Conservation (phyloP, 192 early-diverging fungal species). For the Pilobolus umbonatus region DNA sequence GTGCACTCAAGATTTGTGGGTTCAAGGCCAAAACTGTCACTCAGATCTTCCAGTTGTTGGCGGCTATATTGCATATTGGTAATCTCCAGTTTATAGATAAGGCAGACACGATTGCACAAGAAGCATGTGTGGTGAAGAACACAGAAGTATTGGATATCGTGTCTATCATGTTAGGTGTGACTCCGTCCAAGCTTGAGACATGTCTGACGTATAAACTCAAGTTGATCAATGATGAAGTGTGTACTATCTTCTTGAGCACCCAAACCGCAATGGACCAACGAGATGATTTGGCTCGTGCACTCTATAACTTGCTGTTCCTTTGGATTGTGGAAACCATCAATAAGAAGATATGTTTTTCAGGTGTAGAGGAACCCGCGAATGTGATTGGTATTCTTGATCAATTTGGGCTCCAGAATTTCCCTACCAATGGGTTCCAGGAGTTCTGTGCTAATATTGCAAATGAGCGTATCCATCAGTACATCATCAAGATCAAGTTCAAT, state of each 20-base stretch:
- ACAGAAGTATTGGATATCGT: constrained; percentile 52
- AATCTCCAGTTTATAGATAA: constrained; percentile 75
- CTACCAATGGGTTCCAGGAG: constrained; percentile 44
- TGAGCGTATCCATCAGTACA: constrained; percentile 31
- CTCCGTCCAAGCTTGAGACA: constrained; percentile 51
- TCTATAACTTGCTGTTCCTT: constrained; percentile 70
- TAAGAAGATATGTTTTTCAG: constrained; percentile 42
- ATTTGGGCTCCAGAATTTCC: constrained; percentile 50
- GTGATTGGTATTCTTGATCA: constrained; percentile 69
- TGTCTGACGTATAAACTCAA: constrained; percentile 65
- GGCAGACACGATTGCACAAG: constrained; percentile 51
- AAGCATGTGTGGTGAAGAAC: constrained; percentile 66
- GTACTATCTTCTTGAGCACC: constrained; percentile 66
- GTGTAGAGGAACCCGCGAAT: constrained; percentile 31
- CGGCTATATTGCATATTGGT: constrained; percentile 87
- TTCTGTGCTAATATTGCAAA: constrained; percentile 49
- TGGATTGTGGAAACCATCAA: constrained; percentile 82
- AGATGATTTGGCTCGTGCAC: constrained; percentile 60
- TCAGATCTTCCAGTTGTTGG: constrained; percentile 75
- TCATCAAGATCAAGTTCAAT: constrained; percentile 51
- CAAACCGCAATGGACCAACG: constrained; percentile 62
- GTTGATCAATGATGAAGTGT: constrained; percentile 63
- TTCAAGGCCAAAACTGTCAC: constrained; percentile 61
- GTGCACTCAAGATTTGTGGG: constrained; percentile 56
- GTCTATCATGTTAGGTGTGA: constrained; percentile 63